These are phyloP conservation scores for Tilletia indica DNA, from an alignment of 1,284 basidiomycete genomes.

Conservation along the genomic window DNA sequence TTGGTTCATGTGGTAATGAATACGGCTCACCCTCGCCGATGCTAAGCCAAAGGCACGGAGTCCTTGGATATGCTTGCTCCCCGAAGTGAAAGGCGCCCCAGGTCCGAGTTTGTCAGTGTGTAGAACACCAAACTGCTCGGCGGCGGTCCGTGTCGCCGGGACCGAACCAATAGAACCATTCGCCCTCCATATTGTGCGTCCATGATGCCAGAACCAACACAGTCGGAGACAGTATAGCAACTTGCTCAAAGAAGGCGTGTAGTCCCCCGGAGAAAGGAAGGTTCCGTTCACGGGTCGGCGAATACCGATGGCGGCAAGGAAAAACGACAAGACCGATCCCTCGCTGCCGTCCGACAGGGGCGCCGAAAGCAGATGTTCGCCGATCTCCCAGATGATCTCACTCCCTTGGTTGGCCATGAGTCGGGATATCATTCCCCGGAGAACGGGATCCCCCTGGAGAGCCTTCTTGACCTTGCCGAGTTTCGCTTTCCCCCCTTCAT, in stretches of 20 bases:
- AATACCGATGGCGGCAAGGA: background rate
- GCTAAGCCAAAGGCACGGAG: background rate
- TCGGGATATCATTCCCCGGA: background rate
- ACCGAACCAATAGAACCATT: background rate
- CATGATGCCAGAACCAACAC: background rate
- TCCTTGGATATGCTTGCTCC: background rate
- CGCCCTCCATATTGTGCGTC: background rate
- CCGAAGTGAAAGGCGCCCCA: background rate
- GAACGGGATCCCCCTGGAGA: background rate
- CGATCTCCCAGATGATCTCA: background rate
- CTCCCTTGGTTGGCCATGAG: background rate
- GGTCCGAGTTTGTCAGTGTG: background rate
- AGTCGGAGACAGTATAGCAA: slow-evolving; percentile 5
- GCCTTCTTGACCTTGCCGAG: background rate
- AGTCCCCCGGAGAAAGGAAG: background rate
- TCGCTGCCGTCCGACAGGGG: background rate
- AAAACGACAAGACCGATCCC: background rate
- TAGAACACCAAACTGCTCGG: background rate
- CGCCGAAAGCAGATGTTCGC: background rate
- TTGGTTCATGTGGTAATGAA: background rate
- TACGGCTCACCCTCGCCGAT: background rate
- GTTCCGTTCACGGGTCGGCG: background rate
- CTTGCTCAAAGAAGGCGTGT: too few relatives aligned
- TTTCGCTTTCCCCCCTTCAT: background rate
- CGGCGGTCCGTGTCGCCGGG: background rate